Conservation (phyloP, 208 protist species). For the Trypanosoma congolense region DNA sequence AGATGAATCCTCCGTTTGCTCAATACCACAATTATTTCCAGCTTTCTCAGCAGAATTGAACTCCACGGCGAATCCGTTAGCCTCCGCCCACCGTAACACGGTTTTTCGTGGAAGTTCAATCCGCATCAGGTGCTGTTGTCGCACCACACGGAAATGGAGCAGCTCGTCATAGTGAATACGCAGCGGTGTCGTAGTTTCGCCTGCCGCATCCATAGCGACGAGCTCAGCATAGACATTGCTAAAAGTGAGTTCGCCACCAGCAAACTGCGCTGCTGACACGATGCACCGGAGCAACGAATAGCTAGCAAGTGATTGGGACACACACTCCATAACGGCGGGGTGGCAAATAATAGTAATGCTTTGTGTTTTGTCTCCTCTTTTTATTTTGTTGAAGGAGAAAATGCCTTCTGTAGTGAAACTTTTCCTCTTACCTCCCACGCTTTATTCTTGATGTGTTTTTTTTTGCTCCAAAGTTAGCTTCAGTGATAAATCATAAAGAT, state of each 20-base stretch:
- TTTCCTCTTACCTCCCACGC: no score
- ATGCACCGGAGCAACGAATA: constrained; percentile 63
- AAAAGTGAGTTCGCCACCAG: constrained; percentile 59
- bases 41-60: constrained; percentile 17
- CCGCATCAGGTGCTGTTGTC: constrained; percentile 56
- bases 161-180: constrained; percentile 51
- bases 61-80: constrained; percentile 58
- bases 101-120: constrained; percentile 41
- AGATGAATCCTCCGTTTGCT: constrained; percentile 14
- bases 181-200: constrained; percentile 51
- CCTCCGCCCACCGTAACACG: constrained; percentile 52
- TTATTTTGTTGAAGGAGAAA: no score
- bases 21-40: constrained; percentile 9
- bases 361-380: no score
- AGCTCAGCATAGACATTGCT: constrained; percentile 61
- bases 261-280: constrained; percentile 55
- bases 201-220: constrained; percentile 34
- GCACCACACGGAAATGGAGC: constrained; percentile 74
- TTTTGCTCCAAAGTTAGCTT: no score
- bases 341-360: background rate
- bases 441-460: no score
- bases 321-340: constrained; percentile 14
- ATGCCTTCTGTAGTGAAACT: no score
- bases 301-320: constrained; percentile 55
- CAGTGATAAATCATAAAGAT: no score